A percentile compares a stretch with the other conserved stretches of the same genome.
Conservation (phyloP, 306 rosid species). For the Malus orientalis region DNA sequence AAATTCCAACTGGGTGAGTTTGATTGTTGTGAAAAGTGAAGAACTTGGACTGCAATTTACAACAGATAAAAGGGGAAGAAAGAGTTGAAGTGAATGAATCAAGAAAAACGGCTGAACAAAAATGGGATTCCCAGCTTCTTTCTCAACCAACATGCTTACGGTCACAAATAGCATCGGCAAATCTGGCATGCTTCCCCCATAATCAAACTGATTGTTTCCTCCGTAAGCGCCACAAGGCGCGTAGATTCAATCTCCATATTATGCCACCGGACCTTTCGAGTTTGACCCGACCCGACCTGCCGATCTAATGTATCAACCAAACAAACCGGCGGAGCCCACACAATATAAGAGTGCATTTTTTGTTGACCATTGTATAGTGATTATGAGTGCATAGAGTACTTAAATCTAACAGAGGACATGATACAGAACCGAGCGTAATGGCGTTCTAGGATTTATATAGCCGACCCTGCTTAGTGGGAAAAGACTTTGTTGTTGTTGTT, state of each 20-base stretch:
- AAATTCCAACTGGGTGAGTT: background rate
- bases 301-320: background rate
- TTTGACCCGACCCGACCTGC: background rate
- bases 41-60: background rate
- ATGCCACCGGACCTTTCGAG: background rate
- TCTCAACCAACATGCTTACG: conserved; percentile 1
- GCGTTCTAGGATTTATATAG: no score
- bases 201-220: background rate
- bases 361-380: no score
- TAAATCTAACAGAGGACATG: no score
- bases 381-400: no score
- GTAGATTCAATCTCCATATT: background rate
- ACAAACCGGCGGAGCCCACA: no score
- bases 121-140: background rate
- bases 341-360: no score
- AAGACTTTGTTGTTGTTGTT: no score
- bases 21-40: background rate
- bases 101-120: background rate
- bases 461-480: no score
- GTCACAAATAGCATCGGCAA: conserved; percentile 1
- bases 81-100: background rate
- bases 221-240: background rate
- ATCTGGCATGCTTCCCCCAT: background rate
- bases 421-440: no score
- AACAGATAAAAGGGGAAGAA: background rate